Conservation (phyloP, 352 stramenopile species). For the Pilasporangium apinafurcum region DNA sequence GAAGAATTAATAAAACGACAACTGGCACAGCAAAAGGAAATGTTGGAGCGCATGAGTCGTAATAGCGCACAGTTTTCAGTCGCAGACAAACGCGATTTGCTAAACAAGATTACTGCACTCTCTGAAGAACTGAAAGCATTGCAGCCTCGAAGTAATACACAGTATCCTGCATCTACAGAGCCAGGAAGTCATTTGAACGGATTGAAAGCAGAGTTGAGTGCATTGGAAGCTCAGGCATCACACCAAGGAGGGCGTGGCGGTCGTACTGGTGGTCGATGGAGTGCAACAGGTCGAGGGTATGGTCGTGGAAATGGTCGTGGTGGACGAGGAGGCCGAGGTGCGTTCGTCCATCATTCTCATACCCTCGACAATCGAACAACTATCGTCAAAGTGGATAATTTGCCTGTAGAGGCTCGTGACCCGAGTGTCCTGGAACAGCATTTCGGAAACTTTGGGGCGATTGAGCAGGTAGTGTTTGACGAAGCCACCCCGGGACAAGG, state of each 20-base stretch:
- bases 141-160: conserved; percentile 13
- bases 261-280: conserved; percentile 21
- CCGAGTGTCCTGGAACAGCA: conserved; percentile 77
- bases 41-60: conserved; percentile 77
- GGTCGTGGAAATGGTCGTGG: conserved; percentile 33
- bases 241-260: conserved; percentile 16
- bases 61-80: conserved; percentile 63
- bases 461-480: conserved; percentile 72
- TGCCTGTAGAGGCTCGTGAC: conserved; percentile 72
- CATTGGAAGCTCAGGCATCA: conserved; percentile 51
- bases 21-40: conserved; percentile 72
- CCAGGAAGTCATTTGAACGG: conserved; percentile 29
- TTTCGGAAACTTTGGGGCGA: conserved; percentile 79
- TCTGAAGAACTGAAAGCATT: conserved; percentile 64
- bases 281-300: conserved; percentile 34
- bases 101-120: conserved; percentile 81
- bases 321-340: conserved; percentile 28
- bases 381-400: conserved; percentile 70
- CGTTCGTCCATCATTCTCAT: conserved; percentile 38
- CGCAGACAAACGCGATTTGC: conserved; percentile 64
- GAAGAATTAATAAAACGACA: conserved; percentile 78
- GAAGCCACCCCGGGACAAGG: conserved; percentile 24
- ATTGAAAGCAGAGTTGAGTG: conserved; percentile 60
- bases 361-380: conserved; percentile 83
- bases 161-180: conserved; percentile 2